Base-by-base conservation (phyloP, 768 basidiomycete species). In the Trametes elegans region DNA sequence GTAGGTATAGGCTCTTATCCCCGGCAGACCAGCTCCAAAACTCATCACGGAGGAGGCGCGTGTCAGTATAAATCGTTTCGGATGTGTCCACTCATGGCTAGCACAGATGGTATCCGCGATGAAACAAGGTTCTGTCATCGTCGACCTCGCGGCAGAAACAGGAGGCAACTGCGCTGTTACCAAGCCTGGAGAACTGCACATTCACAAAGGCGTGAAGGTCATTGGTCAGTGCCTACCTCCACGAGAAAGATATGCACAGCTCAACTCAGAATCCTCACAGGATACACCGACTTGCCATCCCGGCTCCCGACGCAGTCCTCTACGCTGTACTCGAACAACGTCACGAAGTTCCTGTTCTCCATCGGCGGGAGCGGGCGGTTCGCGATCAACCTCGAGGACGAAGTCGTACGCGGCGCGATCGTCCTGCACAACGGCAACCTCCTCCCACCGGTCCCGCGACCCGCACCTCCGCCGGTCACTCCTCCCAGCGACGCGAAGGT, bases 121-220 rank as follows among this genome's bases (percentile, higher is more conserved):
- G 92, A 93, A 89, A 62, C 90, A 89, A 72, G 92, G 92, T 23
- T 93, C 92, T 5, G 84, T 94, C 26, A 82, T 94, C 48, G 91
- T 93, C 24, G 92, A 94, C 68, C 68, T 90, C 55, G 92, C 92
- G 34, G 87, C 90, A 14, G 92, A 94, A 72, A 81, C 90, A 40
- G 91, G 92, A n/a, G 92, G 92, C 13, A 94, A 94, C 59, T 93
- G 92, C 63, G 87, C 84, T 62, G 85, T 83, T 13, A 94, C 92
- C 8, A 75, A 78, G 46, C 90, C 92, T 7, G 92, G 92, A 26
- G 79, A 92, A 62, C 73, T 90, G 28, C 70, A 76, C 44, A 75
- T 84, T 9, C 77, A 88, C 60, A 73, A 82, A 50, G 92, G 92
- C 3, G 88, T 93, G n/a, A 89, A 87, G 2, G 74, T 94, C 61